Conservation (phyloP, 1,284 basidiomycete species). For the Caloboletus inedulis region DNA sequence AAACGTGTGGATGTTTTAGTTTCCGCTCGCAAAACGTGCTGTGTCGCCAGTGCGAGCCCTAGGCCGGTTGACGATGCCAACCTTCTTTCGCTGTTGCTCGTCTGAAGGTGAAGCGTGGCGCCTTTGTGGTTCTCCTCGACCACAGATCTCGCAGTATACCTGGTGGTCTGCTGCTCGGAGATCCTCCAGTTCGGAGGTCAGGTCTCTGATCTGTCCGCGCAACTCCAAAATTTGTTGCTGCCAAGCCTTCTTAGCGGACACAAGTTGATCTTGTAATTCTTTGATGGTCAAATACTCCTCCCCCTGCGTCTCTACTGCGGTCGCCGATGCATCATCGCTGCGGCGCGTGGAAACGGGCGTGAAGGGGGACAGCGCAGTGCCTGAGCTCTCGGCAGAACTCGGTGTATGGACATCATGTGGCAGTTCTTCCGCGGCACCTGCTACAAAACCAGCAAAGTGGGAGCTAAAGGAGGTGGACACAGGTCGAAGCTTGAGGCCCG, state of each 20-base stretch:
- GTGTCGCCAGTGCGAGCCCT: conserved; percentile 62
- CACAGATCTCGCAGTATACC: conserved; percentile 58
- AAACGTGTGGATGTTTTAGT: conserved; percentile 28
- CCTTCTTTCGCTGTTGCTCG: conserved; percentile 27
- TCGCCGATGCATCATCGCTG: conserved; percentile 33
- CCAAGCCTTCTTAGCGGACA: conserved; percentile 57
- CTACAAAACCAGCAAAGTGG: conserved; percentile 64
- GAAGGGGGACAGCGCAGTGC: conserved; percentile 47
- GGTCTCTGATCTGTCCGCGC: conserved; percentile 67
- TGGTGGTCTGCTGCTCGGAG: conserved; percentile 41
- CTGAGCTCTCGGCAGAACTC: conserved; percentile 43
- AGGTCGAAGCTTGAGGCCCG: conserved; percentile 66
- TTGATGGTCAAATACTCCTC: conserved; percentile 50
- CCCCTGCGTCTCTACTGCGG: conserved; percentile 33
- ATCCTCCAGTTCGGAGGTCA: conserved; percentile 63
- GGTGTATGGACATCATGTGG: conserved; percentile 49
- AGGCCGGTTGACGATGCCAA: conserved; percentile 61
- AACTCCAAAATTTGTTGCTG: conserved; percentile 72
- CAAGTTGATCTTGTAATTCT: conserved; percentile 61
- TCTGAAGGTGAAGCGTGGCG: conserved; percentile 9
- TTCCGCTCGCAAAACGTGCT: conserved; percentile 56
- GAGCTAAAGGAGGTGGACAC: conserved; percentile 72
- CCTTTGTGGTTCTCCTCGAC: conserved; percentile 42
- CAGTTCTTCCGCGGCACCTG: conserved; percentile 35
- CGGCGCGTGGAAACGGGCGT: conserved; percentile 44